Percentiles rank a stretch among this genome's conserved stretches.
Evolutionary conservation across 164 flowering plant genomes (phyloP).

Genomic region (Euptelea pleiosperma): DNA sequence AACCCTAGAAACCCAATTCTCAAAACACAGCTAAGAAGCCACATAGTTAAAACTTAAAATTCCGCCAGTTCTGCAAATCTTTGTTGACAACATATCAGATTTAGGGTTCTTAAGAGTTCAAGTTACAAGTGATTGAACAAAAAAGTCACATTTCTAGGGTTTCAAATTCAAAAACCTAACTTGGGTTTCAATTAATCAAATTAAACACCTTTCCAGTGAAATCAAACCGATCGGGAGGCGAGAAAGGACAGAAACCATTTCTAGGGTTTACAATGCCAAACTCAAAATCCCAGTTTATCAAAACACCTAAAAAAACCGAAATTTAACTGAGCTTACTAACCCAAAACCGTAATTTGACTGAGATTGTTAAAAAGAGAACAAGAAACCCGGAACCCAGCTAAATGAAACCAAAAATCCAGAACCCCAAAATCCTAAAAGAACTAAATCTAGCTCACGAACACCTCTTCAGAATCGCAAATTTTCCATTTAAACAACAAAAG

Average conservation of each 20-base stretch:
- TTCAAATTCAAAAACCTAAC: not conserved
- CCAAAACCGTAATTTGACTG: slow-evolving; percentile 4
- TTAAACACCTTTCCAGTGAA: too few relatives aligned
- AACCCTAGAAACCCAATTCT: not conserved
- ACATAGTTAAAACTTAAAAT: too few relatives aligned
- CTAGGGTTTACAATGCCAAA: too few relatives aligned
- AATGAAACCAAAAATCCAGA: too few relatives aligned
- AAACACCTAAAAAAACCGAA: not conserved
- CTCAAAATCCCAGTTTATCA: too few relatives aligned
- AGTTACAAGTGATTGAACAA: not conserved
- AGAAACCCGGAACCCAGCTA: too few relatives aligned
- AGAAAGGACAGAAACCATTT: too few relatives aligned
- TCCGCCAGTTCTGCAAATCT: slow-evolving; percentile 9
- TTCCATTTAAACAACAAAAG: not conserved
- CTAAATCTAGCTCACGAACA: not conserved
- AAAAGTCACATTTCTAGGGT: not conserved
- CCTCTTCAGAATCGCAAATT: too few relatives aligned
- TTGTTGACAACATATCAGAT: not conserved
- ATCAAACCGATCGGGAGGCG: too few relatives aligned
- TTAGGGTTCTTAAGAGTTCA: not conserved
- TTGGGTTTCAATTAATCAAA: too few relatives aligned
- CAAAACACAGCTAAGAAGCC: not conserved
- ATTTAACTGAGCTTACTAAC: slow-evolving; percentile 17
- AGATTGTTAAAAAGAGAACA: not conserved
- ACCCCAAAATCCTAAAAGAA: not conserved